A percentile compares a stretch with the other conserved stretches of the same genome.
These are phyloP conservation scores for Lonicera japonica DNA, from an alignment of 129 eudicot genomes.

Conservation along the genomic window DNA sequence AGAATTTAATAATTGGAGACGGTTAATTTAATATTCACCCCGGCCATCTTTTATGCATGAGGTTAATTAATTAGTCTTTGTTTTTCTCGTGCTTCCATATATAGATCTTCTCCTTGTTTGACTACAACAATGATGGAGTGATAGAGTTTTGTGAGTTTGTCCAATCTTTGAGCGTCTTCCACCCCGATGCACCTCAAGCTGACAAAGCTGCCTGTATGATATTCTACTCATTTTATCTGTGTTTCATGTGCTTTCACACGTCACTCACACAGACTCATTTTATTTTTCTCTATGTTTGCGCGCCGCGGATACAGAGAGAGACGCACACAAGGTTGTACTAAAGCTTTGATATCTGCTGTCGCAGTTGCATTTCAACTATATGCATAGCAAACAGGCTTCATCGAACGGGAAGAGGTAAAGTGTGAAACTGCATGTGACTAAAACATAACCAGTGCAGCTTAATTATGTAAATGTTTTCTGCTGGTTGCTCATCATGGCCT, in stretches of 20 bases:
- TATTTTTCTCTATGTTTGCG: too few species aligned
- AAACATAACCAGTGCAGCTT: neutral
- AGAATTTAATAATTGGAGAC: neutral
- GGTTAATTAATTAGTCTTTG: neutral
- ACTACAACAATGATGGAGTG: constrained; percentile 40
- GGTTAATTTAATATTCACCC: neutral
- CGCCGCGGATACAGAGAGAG: neutral
- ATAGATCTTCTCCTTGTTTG: constrained; percentile 43
- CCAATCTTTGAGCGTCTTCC: constrained; percentile 44
- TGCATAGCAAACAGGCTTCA: constrained; percentile 60
- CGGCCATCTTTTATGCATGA: neutral
- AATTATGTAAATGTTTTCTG: neutral
- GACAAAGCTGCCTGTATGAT: constrained; percentile 46
- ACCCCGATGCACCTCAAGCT: constrained; percentile 54
- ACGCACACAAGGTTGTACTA: neutral
- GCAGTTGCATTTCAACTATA: constrained; percentile 56
- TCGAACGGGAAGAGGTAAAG: constrained; percentile 57
- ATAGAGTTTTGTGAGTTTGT: constrained; percentile 55
- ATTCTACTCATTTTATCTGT: neutral
- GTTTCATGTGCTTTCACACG: neutral
- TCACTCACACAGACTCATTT: too few species aligned
- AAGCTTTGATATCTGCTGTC: constrained; percentile 13
- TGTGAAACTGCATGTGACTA: neutral
- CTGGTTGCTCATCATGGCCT: neutral
- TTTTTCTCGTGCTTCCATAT: constrained; percentile 8